Base-by-base conservation (phyloP, 441 rosid species). In the Populus tomentosa region DNA sequence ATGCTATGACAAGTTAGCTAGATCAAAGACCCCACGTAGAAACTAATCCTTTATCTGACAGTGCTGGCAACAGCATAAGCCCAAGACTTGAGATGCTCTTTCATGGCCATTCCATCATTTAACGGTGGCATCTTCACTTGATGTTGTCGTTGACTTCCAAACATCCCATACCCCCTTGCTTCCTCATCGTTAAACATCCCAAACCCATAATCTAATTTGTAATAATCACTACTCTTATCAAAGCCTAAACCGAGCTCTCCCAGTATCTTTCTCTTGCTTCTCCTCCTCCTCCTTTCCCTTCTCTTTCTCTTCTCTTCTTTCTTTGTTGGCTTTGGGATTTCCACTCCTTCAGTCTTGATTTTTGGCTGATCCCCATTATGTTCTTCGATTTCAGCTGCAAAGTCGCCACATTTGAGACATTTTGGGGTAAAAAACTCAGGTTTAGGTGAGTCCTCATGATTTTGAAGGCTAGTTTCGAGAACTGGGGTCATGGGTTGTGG, bases 21-120 rank as follows among this genome's bases (percentile, higher is more conserved):
- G 20, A 56, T n/a, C 53, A 10, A 33, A 35, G 42, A 40, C n/a
- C 2, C 50, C 14, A 8, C 2, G 1, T 2, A 13, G 26, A n/a
- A 50, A 46, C 36, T 36, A 36, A 21, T 11, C n/a, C 7, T 67
- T 74, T 74, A 88, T 79, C 80, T 86, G 80, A 86, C 87, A 21
- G 86, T 84, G 30, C 84, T 81, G 30, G 92, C 91, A 3, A 89
- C 94, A 9, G 88, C 91, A 46, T 85, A 67, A 72, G 92, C 92
- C 94, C 92, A 89, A 16, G 86, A 85, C 78, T 84, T 89, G 80
- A 90, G 90, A 61, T 84, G 89, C 75, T 87, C 80, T 75, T 87
- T 89, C 91, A 90, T 89, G 83, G 90, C 90, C 77, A 82, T 40
- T 13, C 86, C 86, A 67, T 90, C 89, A 76, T 84, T 71, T 46